phyloP scores from a whole-genome alignment of 495 filamentous ascomycete species.

The Penicillium turbatum region DNA sequence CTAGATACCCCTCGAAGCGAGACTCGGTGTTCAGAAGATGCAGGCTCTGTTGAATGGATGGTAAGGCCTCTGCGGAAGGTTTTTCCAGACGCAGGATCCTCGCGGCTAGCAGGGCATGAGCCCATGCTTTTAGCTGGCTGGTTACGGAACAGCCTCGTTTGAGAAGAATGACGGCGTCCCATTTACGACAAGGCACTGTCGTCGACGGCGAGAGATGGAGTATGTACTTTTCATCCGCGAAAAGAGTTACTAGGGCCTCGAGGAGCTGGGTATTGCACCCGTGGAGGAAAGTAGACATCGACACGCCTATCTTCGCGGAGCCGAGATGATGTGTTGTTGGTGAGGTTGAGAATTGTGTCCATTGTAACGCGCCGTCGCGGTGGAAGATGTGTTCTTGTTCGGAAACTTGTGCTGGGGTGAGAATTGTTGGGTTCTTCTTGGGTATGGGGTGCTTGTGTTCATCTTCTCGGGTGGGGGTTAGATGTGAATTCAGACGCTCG shows the following conservation, averaged over 20 bases:
- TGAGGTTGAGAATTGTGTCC: conserved; percentile 24
- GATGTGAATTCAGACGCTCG: not conserved
- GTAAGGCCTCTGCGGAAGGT: no score
- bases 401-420: conserved; percentile 61
- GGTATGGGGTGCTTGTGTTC: not conserved
- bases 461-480: conserved; percentile 5
- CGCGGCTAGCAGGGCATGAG: conserved; percentile 62
- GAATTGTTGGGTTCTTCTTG: conserved; percentile 23
- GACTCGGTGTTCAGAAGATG: conserved; percentile 31
- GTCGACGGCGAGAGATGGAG: conserved; percentile 20
- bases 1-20: conserved; percentile 40
- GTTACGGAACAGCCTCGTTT: conserved; percentile 51
- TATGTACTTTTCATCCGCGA: conserved; percentile 30
- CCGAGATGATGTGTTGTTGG: conserved; percentile 15
- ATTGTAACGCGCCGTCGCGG: conserved; percentile 55
- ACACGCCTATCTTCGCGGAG: conserved; percentile 32
- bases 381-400: conserved; percentile 68
- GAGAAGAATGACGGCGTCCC: conserved; percentile 56
- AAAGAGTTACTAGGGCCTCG: conserved; percentile 17
- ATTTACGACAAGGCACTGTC: not conserved
- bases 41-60: conserved; percentile 1
- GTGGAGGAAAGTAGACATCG: conserved; percentile 28
- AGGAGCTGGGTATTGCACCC: conserved; percentile 21
- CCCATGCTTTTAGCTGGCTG: conserved; percentile 66
- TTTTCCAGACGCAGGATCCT: conserved; percentile 6